Base-by-base conservation (phyloP, 345 rosid species). In the Arabidopsis suecica region DNA sequence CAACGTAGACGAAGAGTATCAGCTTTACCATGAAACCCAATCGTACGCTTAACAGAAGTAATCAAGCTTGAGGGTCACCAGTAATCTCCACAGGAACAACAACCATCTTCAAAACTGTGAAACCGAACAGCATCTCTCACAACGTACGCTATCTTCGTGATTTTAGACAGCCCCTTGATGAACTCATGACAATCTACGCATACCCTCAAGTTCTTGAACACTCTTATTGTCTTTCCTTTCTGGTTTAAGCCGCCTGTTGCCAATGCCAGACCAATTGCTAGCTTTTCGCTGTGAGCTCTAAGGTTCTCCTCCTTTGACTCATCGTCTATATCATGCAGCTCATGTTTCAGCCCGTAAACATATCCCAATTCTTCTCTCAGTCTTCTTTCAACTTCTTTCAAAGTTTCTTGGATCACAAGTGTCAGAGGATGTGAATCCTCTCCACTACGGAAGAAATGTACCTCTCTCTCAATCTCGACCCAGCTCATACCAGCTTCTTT, bases 51-150 rank as follows among this genome's bases (percentile, higher is more conserved):
- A 50, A 9, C 4, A 12, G 11, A 51, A 51, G 16, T 61, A 30
- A 51, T 12, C 18, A 20, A 73, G 54, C 20, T 73, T 34, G 32
- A 45, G 45, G 28, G 58, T 65, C 66, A 93, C 92, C 93, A 91
- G 58, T 84, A 87, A 69, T 87, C 93, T 74, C 84, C 56, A 70
- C 95, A 91, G 2, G 97, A 88, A 72, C 95, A 88, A 7, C 13
- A 12, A 3, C 97, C 98, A 78, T 81, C 82, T 75, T 82, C 82
- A 74, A 93, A 91, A 74, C 72, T 88, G 72, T 91, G 97, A 82
- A 93, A 93, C 71, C 96, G 83, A 38, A 79, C 88, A 50, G 94
- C 93, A 78, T 93, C 97, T 83, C 98, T 85, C 51, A 89, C 94
- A 34, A 93, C 65, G 68, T 86, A 84, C 12, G 66, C 78, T 33